Base-by-base conservation (phyloP, 2,329 filamentous ascomycete genomes). In the Lachnellula willkommii region DNA sequence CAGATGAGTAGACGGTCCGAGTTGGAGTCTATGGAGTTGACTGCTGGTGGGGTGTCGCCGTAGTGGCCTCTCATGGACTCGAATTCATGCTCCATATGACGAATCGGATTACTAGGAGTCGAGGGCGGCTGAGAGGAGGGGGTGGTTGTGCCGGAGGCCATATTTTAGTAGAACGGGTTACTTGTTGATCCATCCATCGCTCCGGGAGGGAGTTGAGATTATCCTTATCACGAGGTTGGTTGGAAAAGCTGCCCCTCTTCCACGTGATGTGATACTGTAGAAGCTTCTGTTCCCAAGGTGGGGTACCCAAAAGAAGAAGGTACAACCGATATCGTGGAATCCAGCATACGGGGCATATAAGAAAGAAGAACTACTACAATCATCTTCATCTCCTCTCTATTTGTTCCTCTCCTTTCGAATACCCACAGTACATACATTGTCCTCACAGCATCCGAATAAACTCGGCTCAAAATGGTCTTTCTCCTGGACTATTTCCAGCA, bases 1-100 rank as follows among this genome's bases (percentile, higher is more conserved):
- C 87, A 90, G 61, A 90, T 75, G 37, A 87, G 77, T 36, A 75
- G 72, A 42, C 68, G 55, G 15, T 62, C 60, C 15, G 63, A 63
- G 14, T 52, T 39, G n/a, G 60, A 53, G 17, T 39, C 52, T 53
- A 63, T 63, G 7, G 24, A 35, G 24, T 37, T 53, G 20, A 46
- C 50, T 26, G 48, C 47, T 14, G 59, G 55, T 6, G 60, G 55
- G 2, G 57, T 54, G 11, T 61, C 56, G n/a, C 47, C 48, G 52
- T 58, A 66, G n/a, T 56, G 58, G 52, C 64, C 56, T 9, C 50
- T 40, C 2, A 58, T 56, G 4, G 58, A 50, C 42, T 66, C 64
- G 39, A 66, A 63, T n/a, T 32, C 24, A 12, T 59, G 47, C 14
- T 37, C n/a, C 9, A 28, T 28, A n/a, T 49, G 14, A n/a, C 28